These are phyloP conservation scores for Viola pubescens DNA, from an alignment of 441 rosid genomes.

Conservation along the genomic window DNA sequence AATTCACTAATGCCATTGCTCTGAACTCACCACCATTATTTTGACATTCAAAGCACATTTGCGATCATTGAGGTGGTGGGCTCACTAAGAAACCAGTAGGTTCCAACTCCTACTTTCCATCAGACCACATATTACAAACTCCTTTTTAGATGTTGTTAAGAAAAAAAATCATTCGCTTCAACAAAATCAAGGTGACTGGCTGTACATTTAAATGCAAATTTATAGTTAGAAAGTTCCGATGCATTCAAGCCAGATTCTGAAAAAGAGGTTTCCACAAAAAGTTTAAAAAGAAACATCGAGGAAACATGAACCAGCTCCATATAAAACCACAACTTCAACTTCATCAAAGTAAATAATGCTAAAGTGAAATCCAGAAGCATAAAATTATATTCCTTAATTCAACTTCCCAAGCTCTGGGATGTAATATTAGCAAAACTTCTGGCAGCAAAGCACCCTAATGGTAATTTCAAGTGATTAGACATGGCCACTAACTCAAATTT, in stretches of 20 bases:
- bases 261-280: not conserved
- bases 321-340: conserved; percentile 5
- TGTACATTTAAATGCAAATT: not conserved
- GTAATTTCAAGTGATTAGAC: not conserved
- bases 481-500: too few species aligned
- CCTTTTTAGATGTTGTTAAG: not conserved
- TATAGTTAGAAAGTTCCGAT: not conserved
- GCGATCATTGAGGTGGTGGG: not conserved
- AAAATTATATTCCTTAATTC: not conserved
- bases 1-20: not conserved
- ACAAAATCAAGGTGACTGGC: not conserved
- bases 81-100: not conserved
- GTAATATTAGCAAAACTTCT: not conserved
- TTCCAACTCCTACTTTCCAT: not conserved
- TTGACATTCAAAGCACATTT: not conserved
- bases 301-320: not conserved
- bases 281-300: not conserved
- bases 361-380: not conserved
- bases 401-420: not conserved
- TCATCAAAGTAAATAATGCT: not conserved
- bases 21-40: not conserved
- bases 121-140: too few species aligned
- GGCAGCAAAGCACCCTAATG: not conserved
- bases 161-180: not conserved
- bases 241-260: not conserved